Conservation (phyloP, 2,329 filamentous ascomycete genomes). For the Pseudogymnoascus verrucosus region DNA sequence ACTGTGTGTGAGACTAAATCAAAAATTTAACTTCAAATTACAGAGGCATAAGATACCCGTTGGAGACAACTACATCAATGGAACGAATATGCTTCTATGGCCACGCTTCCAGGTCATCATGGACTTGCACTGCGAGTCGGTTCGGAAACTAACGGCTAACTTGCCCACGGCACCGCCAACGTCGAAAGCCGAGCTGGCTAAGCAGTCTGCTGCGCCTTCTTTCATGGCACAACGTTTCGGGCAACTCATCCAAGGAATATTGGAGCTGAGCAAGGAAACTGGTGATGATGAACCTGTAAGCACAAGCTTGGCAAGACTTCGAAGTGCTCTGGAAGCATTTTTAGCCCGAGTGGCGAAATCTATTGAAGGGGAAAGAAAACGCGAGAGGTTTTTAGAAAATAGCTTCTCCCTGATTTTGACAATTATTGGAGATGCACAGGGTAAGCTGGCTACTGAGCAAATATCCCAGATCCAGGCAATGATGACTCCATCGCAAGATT, state of each 20-base stretch:
- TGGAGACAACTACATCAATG: conserved; percentile 87
- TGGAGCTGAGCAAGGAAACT: conserved; percentile 77
- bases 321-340: conserved; percentile 77
- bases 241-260: conserved; percentile 78
- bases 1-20: conserved; percentile 87
- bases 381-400: conserved; percentile 84
- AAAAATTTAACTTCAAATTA: conserved; percentile 88
- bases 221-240: conserved; percentile 92
- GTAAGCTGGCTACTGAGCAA: conserved; percentile 67
- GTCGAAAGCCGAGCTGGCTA: conserved; percentile 45
- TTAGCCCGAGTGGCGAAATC: conserved; percentile 67
- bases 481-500: background rate
- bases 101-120: conserved; percentile 90
- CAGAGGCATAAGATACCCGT: conserved; percentile 86
- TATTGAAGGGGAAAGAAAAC: conserved; percentile 71
- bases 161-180: conserved; percentile 39
- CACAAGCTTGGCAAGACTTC: conserved; percentile 67
- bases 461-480: conserved; percentile 30
- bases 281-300: conserved; percentile 91
- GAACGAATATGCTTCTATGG: conserved; percentile 92
- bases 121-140: conserved; percentile 83
- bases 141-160: conserved; percentile 54
- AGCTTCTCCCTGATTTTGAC: conserved; percentile 94
- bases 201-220: conserved; percentile 74
- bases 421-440: conserved; percentile 72